These are phyloP conservation scores for Cordyceps cicadae DNA, from an alignment of 2,329 filamentous ascomycete genomes.

Conservation along the genomic window DNA sequence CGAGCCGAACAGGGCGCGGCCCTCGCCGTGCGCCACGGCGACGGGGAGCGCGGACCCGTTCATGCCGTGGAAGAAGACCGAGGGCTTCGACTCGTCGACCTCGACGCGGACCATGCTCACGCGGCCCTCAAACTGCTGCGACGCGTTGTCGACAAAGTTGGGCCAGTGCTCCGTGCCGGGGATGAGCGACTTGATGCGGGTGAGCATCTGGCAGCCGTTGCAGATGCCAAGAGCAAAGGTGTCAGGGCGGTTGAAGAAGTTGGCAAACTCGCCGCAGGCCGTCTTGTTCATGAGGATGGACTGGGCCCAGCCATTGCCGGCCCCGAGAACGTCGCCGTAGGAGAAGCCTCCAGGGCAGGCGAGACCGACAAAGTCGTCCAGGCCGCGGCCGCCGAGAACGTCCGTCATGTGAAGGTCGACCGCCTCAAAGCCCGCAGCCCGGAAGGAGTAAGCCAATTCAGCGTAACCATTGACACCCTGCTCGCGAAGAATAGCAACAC, in stretches of 20 bases:
- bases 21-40: conserved; percentile 84
- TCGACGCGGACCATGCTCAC: conserved; percentile 73
- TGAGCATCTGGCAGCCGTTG: conserved; percentile 95
- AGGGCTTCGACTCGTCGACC: conserved; percentile 49
- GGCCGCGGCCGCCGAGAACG: conserved; percentile 68
- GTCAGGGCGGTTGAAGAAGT: conserved; percentile 79
- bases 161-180: conserved; percentile 81
- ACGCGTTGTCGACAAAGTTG: conserved; percentile 74
- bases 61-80: conserved; percentile 91
- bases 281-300: conserved; percentile 80
- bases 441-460: conserved; percentile 98
- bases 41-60: conserved; percentile 73
- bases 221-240: conserved; percentile 92
- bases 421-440: conserved; percentile 79
- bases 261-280: conserved; percentile 65
- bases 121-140: conserved; percentile 84
- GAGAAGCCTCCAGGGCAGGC: conserved; percentile 97
- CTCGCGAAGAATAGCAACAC: conserved; percentile 87
- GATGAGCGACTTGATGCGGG: conserved; percentile 68
- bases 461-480: conserved; percentile 92
- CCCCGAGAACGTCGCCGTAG: conserved; percentile 77
- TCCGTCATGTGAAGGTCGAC: conserved; percentile 98
- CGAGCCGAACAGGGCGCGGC: conserved; percentile 64
- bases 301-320: conserved; percentile 95
- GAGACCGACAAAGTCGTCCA: conserved; percentile 76